phyloP scores from a whole-genome alignment of 805 yeast genomes.

The Kodamaea kakaduensis region DNA sequence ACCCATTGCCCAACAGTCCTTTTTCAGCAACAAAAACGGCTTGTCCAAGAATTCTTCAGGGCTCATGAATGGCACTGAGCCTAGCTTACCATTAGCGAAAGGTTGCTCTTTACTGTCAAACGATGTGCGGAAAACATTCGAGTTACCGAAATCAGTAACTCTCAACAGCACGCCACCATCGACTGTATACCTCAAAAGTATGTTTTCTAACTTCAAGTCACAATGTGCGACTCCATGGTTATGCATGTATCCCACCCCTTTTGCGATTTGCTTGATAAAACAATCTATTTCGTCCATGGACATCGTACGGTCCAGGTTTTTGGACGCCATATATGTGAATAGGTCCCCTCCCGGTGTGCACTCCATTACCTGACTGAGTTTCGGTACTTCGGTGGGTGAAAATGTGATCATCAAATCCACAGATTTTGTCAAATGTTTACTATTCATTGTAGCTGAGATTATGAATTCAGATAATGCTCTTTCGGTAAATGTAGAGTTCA shows the following conservation, averaged over 20 bases:
- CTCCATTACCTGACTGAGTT: constrained; percentile 36
- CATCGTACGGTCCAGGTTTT: constrained; percentile 15
- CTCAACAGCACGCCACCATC: constrained; percentile 28
- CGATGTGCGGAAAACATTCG: constrained; percentile 84
- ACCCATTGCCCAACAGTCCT: constrained; percentile 90
- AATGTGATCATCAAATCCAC: constrained; percentile 61
- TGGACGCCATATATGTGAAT: constrained; percentile 25
- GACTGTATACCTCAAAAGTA: constrained; percentile 41
- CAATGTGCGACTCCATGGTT: constrained; percentile 91
- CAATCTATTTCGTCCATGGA: constrained; percentile 73
- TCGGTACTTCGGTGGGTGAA: constrained; percentile 2
- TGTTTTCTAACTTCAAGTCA: constrained; percentile 86
- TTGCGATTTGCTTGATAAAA: constrained; percentile 78
- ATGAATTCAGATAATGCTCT: constrained; percentile 89
- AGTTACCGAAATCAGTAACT: constrained; percentile 78
- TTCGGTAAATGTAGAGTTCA: constrained; percentile 49
- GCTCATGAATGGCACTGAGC: constrained; percentile 87
- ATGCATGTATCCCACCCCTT: constrained; percentile 83
- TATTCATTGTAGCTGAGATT: constrained; percentile 73
- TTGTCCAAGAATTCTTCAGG: constrained; percentile 71
- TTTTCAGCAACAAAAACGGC: constrained; percentile 68
- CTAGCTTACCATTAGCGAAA: constrained; percentile 62
- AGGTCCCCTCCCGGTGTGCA: constrained; percentile 36
- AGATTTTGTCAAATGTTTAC: constrained; percentile 70
- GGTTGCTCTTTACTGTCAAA: constrained; percentile 59